A percentile compares a stretch with the other conserved stretches of the same genome.
These are phyloP conservation scores for Phytophthora pseudosyringae DNA, from an alignment of 352 stramenopile genomes.

Conservation along the genomic window DNA sequence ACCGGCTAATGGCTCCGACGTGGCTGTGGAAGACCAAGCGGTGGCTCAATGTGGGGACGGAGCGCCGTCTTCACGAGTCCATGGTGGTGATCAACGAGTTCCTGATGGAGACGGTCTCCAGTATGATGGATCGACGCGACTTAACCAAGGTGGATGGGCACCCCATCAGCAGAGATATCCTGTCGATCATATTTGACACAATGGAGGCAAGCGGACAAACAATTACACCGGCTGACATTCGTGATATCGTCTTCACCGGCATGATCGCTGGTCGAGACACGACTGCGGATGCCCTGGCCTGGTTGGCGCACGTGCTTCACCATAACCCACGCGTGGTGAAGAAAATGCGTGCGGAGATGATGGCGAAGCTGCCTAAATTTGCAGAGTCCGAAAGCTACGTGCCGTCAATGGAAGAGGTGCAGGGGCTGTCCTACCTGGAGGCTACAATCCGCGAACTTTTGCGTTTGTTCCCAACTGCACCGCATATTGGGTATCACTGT, in stretches of 20 bases:
- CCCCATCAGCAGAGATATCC: slow-evolving; percentile 25
- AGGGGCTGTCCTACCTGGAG: slow-evolving; percentile 48
- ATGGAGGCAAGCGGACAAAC: slow-evolving; percentile 27
- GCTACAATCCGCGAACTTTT: slow-evolving; percentile 65
- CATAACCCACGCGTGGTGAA: slow-evolving; percentile 44
- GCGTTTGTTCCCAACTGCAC: slow-evolving; percentile 58
- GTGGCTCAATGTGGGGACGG: slow-evolving; percentile 25
- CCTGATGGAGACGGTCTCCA: slow-evolving; percentile 32
- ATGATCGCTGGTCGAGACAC: slow-evolving; percentile 71
- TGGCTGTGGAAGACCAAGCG: slow-evolving; percentile 35
- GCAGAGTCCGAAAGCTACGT: slow-evolving; percentile 15
- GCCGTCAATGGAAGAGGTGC: slow-evolving; percentile 27
- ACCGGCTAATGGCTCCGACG: slow-evolving; percentile 15
- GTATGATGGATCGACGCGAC: slow-evolving; percentile 18
- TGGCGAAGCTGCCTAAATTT: slow-evolving; percentile 26
- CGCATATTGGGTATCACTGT: slow-evolving; percentile 51
- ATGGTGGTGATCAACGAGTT: slow-evolving; percentile 33
- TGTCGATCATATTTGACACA: slow-evolving; percentile 30
- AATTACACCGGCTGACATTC: slow-evolving; percentile 38
- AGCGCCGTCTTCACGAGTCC: slow-evolving; percentile 9
- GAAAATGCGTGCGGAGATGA: slow-evolving; percentile 35
- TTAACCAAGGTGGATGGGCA: slow-evolving; percentile 23
- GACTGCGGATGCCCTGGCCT: slow-evolving; percentile 49
- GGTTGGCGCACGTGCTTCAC: slow-evolving; percentile 54
- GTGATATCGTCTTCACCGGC: slow-evolving; percentile 60